These are phyloP conservation scores for Penicillium antarcticum DNA, from an alignment of 495 filamentous ascomycete species.

Conservation along the genomic window DNA sequence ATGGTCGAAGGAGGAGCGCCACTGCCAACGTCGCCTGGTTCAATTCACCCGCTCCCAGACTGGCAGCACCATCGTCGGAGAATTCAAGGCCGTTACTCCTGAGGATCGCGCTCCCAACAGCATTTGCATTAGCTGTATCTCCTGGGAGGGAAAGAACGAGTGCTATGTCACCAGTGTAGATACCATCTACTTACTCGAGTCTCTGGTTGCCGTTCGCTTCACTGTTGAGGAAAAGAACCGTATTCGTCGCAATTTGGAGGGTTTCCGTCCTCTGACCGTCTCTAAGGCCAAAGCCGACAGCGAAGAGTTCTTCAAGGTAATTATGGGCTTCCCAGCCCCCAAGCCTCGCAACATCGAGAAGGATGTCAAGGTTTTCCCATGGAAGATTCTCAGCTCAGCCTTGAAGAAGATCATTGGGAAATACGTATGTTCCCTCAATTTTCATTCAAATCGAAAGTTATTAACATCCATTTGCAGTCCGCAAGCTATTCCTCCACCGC, in stretches of 20 bases:
- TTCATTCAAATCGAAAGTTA: background rate
- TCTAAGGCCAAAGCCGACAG: constrained; percentile 88
- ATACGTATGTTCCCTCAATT: constrained; percentile 65
- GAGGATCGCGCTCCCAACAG: constrained; percentile 68
- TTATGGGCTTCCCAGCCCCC: constrained; percentile 94
- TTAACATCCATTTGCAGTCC: constrained; percentile 33
- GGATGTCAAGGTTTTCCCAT: constrained; percentile 96
- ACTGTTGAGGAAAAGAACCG: constrained; percentile 97
- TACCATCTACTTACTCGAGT: constrained; percentile 88
- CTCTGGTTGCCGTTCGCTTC: constrained; percentile 77
- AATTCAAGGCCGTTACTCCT: constrained; percentile 66
- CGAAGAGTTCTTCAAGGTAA: constrained; percentile 96
- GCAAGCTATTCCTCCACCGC: constrained; percentile 52
- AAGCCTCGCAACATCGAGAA: constrained; percentile 98
- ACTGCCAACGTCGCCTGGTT: constrained; percentile 74
- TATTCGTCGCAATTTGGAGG: constrained; percentile 91
- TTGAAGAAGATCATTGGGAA: constrained; percentile 97
- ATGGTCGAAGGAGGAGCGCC: constrained; percentile 79
- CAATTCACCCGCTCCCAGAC: constrained; percentile 78
- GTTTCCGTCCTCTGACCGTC: constrained; percentile 83
- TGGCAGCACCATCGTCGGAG: constrained; percentile 67
- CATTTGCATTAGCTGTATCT: constrained; percentile 87
- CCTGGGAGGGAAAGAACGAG: constrained; percentile 85
- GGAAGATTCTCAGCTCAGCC: constrained; percentile 77
- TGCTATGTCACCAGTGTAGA: constrained; percentile 96